Base-by-base conservation (phyloP, 306 rosid genomes). In the Quercus agrifolia region DNA sequence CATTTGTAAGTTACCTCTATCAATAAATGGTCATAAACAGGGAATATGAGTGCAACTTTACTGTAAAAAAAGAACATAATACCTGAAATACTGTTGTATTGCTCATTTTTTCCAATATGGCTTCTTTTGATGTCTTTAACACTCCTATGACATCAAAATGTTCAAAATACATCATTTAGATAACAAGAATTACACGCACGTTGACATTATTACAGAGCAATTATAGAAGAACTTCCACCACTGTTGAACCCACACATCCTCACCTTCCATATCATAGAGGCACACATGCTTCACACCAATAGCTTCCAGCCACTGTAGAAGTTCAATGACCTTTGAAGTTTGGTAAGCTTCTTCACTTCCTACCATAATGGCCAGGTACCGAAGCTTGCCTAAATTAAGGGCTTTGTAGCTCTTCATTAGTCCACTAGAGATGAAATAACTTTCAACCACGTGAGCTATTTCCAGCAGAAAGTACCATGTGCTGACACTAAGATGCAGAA, bases 191-290 rank as follows among this genome's bases (percentile, higher is more conserved):
- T 25, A 59, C 74, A 74, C 25, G 21, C 38, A 52, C 19, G 4
- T 18, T 64, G 38, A 68, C 67, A 76, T 67, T 56, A 75, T 21
- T 72, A 49, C 54, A 74, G 25, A 54, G 19, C 70, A 77, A 56
- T 76, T 38, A 35, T 74, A 82, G 74, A 70, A 77, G 73, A 77
- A 78, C 44, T 17, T 35, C 83, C 41, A 67, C 17, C 2, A 33
- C 62, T 61, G 78, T 70, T 76, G 55, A 58, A 76, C 72, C 61
- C 68, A 59, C 70, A 62, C 38, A 38, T 69, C 84, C 77, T 72
- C 84, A 94, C 98, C 98, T 80, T 91, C 92, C 85, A 81, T 81
- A 74, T 94, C 97, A 79, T 91, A 94, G 67, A 92, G 94, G 89
- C 93, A 91, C 6, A 94, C 82, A 66, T 74, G 85, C 85, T 83